Conservation (phyloP, 306 rosid genomes). For the Quercus robur region DNA sequence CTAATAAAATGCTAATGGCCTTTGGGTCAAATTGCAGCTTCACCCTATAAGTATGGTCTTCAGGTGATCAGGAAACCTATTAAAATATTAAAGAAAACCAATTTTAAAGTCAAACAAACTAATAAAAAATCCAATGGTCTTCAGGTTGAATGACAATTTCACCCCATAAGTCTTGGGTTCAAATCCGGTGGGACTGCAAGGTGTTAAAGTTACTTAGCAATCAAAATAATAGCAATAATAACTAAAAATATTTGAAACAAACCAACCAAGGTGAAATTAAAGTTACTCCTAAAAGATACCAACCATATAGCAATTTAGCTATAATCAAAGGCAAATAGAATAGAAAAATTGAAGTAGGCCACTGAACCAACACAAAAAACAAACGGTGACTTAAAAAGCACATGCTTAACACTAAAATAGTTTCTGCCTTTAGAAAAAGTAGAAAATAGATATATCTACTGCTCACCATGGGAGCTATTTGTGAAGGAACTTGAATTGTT, state of each 20-base stretch:
- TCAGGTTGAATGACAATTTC: too few relatives aligned
- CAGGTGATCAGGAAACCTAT: neutral
- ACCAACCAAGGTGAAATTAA: neutral
- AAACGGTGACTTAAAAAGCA: neutral
- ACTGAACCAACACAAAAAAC: neutral
- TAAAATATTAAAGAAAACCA: neutral
- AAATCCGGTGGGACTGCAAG: too few relatives aligned
- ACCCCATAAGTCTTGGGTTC: too few relatives aligned
- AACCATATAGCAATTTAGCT: neutral
- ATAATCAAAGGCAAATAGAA: neutral
- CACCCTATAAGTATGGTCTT: too few relatives aligned
- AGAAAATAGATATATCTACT: conserved; percentile 1
- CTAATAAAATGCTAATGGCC: neutral
- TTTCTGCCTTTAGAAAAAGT: neutral
- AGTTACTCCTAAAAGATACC: neutral
- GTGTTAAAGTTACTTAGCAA: too few relatives aligned
- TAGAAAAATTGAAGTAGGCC: neutral
- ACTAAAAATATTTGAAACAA: neutral
- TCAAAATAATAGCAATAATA: too few relatives aligned
- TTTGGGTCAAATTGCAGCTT: too few relatives aligned
- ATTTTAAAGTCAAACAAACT: neutral
- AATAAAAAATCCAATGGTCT: neutral
- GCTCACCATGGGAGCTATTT: conserved; percentile 56
- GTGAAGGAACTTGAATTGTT: conserved; percentile 41
- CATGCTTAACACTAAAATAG: neutral